Base-by-base conservation (phyloP, 495 filamentous ascomycete species). In the Lichenothelia convexa region DNA sequence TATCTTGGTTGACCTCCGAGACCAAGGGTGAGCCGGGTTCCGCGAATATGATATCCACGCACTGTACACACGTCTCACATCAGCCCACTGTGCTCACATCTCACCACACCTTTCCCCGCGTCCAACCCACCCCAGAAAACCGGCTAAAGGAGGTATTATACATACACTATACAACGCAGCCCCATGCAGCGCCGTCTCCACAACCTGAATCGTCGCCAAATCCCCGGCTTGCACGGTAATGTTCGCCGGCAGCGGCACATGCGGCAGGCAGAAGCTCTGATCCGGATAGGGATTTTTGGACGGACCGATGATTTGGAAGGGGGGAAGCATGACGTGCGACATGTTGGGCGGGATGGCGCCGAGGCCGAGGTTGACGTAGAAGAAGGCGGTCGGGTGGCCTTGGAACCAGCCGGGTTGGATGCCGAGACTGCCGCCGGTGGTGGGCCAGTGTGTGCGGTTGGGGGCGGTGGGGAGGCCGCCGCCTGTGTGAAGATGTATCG, bases 321-420 rank as follows among this genome's bases (percentile, higher is more conserved):
- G 72, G 1, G 78, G 61, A 4, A 85, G 57, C 73, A 95, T 86
- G 12, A 72, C 59, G 56, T 80, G 71, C 40, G 82, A 91, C 74
- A 86, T 84, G 63, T 95, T 95, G n/a, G 57, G 57, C 2, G 91
- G 91, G 24, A 57, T 52, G 15, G 68, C 81, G 38, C 87, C 91
- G 41, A 85, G 70, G 38, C 91, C 91, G 32, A 99, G 61, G 63
- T 99, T 99, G 58, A 99, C 66, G 57, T 95, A 93, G 51, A 95
- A 65, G 40, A 86, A 69, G 21, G 87, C 89, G 4, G 73, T 77
- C 6, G 66, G 51, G 51, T 99, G 91, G 42, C 91, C 91, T 27
- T 71, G 73, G 64, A 94, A 94, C 91, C 91, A 99, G 46, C 91
- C 78, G 4, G 91, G 81, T 55, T 93, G 84, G 40, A 99, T 56